These are phyloP conservation scores for Colletotrichum horii DNA, from an alignment of 2,329 filamentous ascomycete genomes.

Conservation along the genomic window DNA sequence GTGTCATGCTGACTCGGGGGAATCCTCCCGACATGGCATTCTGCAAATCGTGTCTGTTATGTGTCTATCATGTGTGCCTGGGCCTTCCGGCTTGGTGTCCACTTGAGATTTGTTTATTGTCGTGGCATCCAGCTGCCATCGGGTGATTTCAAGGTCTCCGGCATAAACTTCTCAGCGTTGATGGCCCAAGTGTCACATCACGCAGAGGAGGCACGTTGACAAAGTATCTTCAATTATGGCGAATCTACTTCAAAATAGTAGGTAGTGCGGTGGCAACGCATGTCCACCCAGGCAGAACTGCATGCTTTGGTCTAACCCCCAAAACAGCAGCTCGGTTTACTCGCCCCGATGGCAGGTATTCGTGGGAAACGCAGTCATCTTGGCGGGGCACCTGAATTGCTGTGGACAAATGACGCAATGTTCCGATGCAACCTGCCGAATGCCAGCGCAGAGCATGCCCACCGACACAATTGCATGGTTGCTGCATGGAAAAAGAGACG, in stretches of 20 bases:
- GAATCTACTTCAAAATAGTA: not conserved
- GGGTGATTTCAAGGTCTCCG: not conserved
- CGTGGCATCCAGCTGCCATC: not conserved
- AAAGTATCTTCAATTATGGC: not conserved
- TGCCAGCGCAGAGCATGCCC: not conserved
- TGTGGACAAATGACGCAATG: slow-evolving; percentile 10
- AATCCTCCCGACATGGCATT: not conserved
- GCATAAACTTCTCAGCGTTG: not conserved
- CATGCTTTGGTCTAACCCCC: not conserved
- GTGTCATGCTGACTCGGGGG: slow-evolving; percentile 6
- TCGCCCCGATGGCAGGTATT: not conserved
- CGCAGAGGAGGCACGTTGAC: not conserved
- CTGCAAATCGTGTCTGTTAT: not conserved
- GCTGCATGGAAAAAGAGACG: not conserved
- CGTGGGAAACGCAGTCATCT: not conserved
- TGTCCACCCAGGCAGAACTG: not conserved
- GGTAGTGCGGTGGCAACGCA: not conserved
- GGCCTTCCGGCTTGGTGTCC: not conserved
- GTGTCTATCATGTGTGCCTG: not conserved
- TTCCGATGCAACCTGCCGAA: not conserved
- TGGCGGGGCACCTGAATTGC: not conserved
- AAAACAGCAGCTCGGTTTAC: not conserved
- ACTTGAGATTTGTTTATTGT: not conserved
- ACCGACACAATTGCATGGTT: not conserved
- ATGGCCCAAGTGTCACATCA: not conserved